Evolutionary conservation across 768 basidiomycete species (phyloP).

Genomic region (Piloderma croceum): DNA sequence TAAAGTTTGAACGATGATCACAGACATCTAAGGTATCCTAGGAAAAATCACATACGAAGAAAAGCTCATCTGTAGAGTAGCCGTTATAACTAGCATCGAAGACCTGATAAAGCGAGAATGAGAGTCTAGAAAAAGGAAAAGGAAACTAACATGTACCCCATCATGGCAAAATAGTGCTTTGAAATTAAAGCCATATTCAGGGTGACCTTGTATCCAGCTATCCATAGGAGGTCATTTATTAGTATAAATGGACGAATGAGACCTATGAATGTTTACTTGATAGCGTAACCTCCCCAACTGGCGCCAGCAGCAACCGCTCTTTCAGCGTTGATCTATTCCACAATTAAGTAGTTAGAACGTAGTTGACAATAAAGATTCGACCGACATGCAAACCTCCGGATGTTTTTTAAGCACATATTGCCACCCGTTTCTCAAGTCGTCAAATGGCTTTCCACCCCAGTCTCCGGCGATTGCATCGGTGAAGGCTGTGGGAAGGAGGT

Average conservation of each 20-base stretch:
- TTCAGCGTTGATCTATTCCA: slow-evolving; percentile 63
- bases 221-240: slow-evolving; percentile 4
- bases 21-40: not conserved
- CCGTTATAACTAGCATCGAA: slow-evolving; percentile 77
- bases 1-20: slow-evolving; percentile 22
- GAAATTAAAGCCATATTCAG: slow-evolving; percentile 82
- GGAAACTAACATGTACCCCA: too few relatives aligned
- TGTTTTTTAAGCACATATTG: slow-evolving; percentile 58
- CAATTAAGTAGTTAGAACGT: not conserved
- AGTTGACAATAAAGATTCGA: not conserved
- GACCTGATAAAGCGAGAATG: slow-evolving; percentile 46
- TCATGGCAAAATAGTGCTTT: slow-evolving; percentile 92
- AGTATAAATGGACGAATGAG: slow-evolving; percentile 3
- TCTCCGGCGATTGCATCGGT: slow-evolving; percentile 77
- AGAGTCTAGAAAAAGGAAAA: too few relatives aligned
- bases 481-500: slow-evolving; percentile 42
- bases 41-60: slow-evolving; percentile 56
- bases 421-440: slow-evolving; percentile 73
- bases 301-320: slow-evolving; percentile 76
- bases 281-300: slow-evolving; percentile 83
- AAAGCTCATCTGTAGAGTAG: slow-evolving; percentile 88
- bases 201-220: slow-evolving; percentile 95
- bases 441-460: slow-evolving; percentile 85
- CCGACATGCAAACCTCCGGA: slow-evolving; percentile 50
- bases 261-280: slow-evolving; percentile 51